Conservation (phyloP, 768 basidiomycete genomes). For the Lactarius vividus region DNA sequence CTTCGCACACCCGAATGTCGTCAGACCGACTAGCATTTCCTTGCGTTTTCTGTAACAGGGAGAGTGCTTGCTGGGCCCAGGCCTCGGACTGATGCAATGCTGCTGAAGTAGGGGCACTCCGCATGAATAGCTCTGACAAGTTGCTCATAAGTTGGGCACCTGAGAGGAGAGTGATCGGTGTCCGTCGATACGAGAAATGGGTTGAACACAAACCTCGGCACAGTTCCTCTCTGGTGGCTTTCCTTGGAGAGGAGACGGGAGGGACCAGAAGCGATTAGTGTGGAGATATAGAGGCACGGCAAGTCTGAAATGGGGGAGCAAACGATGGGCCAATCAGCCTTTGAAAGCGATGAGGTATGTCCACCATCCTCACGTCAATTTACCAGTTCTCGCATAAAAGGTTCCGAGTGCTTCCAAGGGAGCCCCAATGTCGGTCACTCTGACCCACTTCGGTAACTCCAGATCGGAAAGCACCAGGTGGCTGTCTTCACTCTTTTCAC, state of each 20-base stretch:
- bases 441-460: conserved; percentile 58
- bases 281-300: conserved; percentile 66
- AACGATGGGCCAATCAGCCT: conserved; percentile 12
- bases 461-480: conserved; percentile 42
- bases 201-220: conserved; percentile 51
- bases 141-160: conserved; percentile 51
- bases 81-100: conserved; percentile 49
- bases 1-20: conserved; percentile 20
- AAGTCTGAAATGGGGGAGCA: conserved; percentile 40
- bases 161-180: conserved; percentile 23
- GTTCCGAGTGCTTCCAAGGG: conserved; percentile 66
- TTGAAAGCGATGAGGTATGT: conserved; percentile 19
- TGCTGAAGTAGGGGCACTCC: conserved; percentile 37
- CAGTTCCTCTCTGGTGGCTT: conserved; percentile 44
- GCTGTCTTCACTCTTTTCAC: conserved; percentile 21
- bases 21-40: conserved; percentile 13
- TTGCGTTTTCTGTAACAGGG: conserved; percentile 34
- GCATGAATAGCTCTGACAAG: conserved; percentile 44
- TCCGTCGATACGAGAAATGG: not conserved
- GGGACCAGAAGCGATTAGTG: conserved; percentile 58
- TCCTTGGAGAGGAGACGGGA: conserved; percentile 30
- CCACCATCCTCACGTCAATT: conserved; percentile 47
- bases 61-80: conserved; percentile 56
- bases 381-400: conserved; percentile 56
- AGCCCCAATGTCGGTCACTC: conserved; percentile 57